These are phyloP conservation scores for Brassica carinata DNA, from an alignment of 345 rosid genomes.

Conservation along the genomic window DNA sequence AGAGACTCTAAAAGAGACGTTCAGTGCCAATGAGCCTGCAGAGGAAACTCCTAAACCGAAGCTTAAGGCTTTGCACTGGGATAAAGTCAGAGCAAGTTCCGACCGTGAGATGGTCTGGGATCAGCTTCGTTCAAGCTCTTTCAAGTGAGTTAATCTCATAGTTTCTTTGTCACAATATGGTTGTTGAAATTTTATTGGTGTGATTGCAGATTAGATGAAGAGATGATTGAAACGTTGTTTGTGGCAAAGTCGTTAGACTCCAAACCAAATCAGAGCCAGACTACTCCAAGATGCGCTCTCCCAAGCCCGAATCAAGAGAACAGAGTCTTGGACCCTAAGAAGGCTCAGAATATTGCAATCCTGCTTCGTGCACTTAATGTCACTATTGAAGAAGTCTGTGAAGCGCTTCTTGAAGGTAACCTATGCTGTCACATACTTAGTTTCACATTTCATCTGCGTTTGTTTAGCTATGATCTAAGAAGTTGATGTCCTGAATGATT, in stretches of 20 bases:
- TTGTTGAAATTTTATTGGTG: background rate
- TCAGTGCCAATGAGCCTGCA: slow-evolving; percentile 8
- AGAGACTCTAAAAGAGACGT: slow-evolving; percentile 19
- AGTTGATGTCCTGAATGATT: background rate
- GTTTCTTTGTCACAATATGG: background rate
- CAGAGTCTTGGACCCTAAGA: slow-evolving; percentile 92
- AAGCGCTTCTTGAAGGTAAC: slow-evolving; percentile 95
- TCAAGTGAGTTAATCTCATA: slow-evolving; percentile 54
- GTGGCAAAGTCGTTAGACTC: slow-evolving; percentile 63
- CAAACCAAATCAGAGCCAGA: slow-evolving; percentile 58
- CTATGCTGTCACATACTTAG: background rate
- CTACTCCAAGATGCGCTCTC: slow-evolving; percentile 58
- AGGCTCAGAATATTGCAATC: slow-evolving; percentile 95
- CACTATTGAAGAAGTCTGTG: slow-evolving; percentile 95
- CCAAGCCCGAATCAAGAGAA: slow-evolving; percentile 68
- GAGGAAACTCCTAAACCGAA: slow-evolving; percentile 69
- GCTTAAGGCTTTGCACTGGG: slow-evolving; percentile 91
- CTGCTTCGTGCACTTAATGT: slow-evolving; percentile 86
- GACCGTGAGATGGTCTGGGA: slow-evolving; percentile 99
- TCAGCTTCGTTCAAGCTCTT: slow-evolving; percentile 86
- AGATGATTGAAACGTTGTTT: slow-evolving; percentile 94
- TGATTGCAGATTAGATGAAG: slow-evolving; percentile 91
- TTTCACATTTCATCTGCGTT: background rate
- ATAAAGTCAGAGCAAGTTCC: slow-evolving; percentile 95
- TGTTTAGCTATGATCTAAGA: background rate